Base-by-base conservation (phyloP, 306 rosid genomes). In the Dryas alaskensis region DNA sequence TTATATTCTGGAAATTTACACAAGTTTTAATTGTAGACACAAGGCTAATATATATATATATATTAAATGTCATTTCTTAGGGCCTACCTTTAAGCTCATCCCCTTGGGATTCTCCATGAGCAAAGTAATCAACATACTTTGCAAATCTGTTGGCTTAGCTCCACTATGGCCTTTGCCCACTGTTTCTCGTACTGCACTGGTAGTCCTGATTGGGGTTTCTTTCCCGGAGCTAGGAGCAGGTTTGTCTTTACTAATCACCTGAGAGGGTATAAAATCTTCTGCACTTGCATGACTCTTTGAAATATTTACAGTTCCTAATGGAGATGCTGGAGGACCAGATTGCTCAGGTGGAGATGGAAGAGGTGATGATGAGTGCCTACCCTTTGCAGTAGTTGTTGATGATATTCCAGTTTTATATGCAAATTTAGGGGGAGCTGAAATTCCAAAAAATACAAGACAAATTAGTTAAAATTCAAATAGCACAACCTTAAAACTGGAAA, bases 51-150 rank as follows among this genome's bases (percentile, higher is more conserved):
- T 39, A 19, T 19, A 19, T 19, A 19, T 19, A 64, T 46, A 51
- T 47, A 46, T 51, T n/a, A 8, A 48, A 44, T 16, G 44, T 14
- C 39, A 69, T n/a, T 54, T 48, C 49, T 69, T 13, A 46, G 54
- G 44, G 65, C 69, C 48, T 78, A 89, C 98, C 96, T 86, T 88
- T 65, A 79, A 45, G 70, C 87, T 88, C 96, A 91, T 89, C 81
- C 98, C 98, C 75, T 73, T 82, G 59, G 98, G 92, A 65, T 94
- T 94, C 78, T 89, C 95, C 85, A 45, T 77, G 68, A 91, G 91
- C 77, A 94, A 82, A 81, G 89, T 78, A 75, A 83, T 74, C 77
- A 91, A 59, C 81, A 84, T 73, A 84, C 84, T 83, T 84, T 86
- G 89, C 88, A 94, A 83, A 82, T 94, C 97, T 69, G 45, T 63